Conservation (phyloP, 139 green algal genomes). For the Mychonastes homosphaera region DNA sequence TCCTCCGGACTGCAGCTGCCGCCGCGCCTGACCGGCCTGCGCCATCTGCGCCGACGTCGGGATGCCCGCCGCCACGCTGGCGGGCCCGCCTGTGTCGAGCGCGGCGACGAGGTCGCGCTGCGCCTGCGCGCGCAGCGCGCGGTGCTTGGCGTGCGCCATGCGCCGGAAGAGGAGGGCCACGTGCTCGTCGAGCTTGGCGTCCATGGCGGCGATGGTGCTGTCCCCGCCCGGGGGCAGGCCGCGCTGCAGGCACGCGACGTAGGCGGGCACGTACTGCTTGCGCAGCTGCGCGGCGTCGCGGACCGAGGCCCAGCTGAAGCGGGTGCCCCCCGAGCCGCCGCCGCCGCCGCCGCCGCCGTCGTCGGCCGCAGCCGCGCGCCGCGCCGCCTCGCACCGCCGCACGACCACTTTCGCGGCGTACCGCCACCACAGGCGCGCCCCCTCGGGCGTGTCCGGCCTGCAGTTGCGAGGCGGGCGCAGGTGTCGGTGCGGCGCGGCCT, state of each 20-base stretch:
- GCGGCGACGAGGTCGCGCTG: background rate
- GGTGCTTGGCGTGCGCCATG: conserved; percentile 52
- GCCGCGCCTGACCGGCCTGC: too few relatives aligned
- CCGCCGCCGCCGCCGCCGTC: conserved; percentile 3
- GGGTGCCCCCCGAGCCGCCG: conserved; percentile 1
- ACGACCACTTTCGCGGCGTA: conserved; percentile 53
- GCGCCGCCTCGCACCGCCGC: background rate
- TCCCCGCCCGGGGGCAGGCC: conserved; percentile 29
- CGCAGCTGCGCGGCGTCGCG: conserved; percentile 33
- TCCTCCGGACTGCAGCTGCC: too few relatives aligned
- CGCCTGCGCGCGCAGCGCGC: conserved; percentile 1
- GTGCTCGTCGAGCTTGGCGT: conserved; percentile 53
- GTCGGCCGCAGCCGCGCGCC: conserved; percentile 3
- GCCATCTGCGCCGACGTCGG: too few relatives aligned
- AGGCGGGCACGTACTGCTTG: conserved; percentile 57
- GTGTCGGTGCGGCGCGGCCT: conserved; percentile 37
- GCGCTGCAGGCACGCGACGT: conserved; percentile 36
- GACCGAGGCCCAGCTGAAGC: conserved; percentile 15
- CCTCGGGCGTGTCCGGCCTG: conserved; percentile 18
- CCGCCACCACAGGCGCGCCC: conserved; percentile 61
- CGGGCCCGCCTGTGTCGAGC: conserved; percentile 6
- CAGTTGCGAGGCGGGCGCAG: conserved; percentile 46
- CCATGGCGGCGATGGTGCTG: conserved; percentile 43
- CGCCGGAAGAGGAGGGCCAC: conserved; percentile 69
- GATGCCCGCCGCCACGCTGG: too few relatives aligned